Base-by-base conservation (phyloP, 257 asterid species). In the Forsythia viridissima region DNA sequence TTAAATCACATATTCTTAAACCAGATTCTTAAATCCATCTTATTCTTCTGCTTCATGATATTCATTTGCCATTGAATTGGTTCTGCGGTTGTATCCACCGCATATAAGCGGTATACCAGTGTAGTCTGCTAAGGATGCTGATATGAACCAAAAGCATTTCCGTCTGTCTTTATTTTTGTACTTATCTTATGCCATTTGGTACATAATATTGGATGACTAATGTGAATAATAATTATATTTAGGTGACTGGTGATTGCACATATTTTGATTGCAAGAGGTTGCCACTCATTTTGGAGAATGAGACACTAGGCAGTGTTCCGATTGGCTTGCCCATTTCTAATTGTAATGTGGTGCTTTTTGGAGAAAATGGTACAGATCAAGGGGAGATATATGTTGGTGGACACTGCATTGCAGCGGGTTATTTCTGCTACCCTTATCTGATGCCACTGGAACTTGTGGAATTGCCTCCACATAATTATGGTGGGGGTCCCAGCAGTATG, bases 241-340 rank as follows among this genome's bases (percentile, higher is more conserved):
- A 94, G 98, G 98, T 95, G 79, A 81, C 98, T 71, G 99, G 99
- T 37, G 99, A 95, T 77, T 95, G 99, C 87, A 91, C 97, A 43
- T 93, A 90, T 86, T 95, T 95, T 83, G 97, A 95, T 84, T 95
- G 98, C 96, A 89, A 84, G 82, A 83, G 87, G 82, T 86, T 95
- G 88, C 87, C 97, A 9, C 70, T 79, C 76, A 82, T 88, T 81
- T 83, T 88, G 82, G 90, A 89, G 82, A 84, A 85, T 74, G 89
- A 89, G 86, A 84, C 74, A 48, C 77, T 86, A 65, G 82, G 88
- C 76, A 91, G 94, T 75, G 86, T 95, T 73, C 99, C 99, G 10
- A 85, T 95, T 75, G 98, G 99, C 37, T 77, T 84, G 79, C 94
- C 97, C 24, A 15, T 93, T 76, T 80, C 87, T 44, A 93, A 91